These are phyloP conservation scores for Polychaeton citri DNA, from an alignment of 2,329 filamentous ascomycete species.

Conservation along the genomic window DNA sequence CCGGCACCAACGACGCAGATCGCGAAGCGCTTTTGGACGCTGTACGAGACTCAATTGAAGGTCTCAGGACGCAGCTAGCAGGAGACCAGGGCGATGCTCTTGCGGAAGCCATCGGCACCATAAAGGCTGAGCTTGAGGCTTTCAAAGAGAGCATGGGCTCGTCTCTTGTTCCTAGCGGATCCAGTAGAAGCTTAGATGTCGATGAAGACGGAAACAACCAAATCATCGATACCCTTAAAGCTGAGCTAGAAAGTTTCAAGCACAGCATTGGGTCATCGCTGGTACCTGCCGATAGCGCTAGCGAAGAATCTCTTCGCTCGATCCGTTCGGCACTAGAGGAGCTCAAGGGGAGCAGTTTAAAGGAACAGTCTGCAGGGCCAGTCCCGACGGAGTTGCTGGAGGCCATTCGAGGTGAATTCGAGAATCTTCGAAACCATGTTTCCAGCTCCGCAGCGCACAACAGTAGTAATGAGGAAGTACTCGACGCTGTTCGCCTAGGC, in stretches of 20 bases:
- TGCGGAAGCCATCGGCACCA: slow-evolving; percentile 26
- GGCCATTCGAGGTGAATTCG: slow-evolving; percentile 37
- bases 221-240: slow-evolving; percentile 20
- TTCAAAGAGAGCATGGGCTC: slow-evolving; percentile 30
- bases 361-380: slow-evolving; percentile 10
- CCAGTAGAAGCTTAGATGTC: slow-evolving; percentile 4
- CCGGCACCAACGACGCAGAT: slow-evolving; percentile 35
- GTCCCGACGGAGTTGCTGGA: slow-evolving; percentile 39
- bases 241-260: slow-evolving; percentile 29
- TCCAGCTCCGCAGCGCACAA: slow-evolving; percentile 25
- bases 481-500: slow-evolving; percentile 35
- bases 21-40: slow-evolving; percentile 53
- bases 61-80: slow-evolving; percentile 25
- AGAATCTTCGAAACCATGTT: slow-evolving; percentile 32
- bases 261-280: slow-evolving; percentile 29
- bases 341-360: slow-evolving; percentile 22
- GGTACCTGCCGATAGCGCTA: slow-evolving; percentile 19
- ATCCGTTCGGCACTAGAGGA: slow-evolving; percentile 23
- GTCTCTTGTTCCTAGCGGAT: slow-evolving; percentile 26
- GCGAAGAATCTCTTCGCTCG: slow-evolving; percentile 1
- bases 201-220: slow-evolving; percentile 10
- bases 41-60: slow-evolving; percentile 38
- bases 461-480: slow-evolving; percentile 33
- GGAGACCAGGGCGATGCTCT: slow-evolving; percentile 27
- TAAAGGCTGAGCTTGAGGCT: slow-evolving; percentile 29